These are phyloP conservation scores for Coemansia sp. DNA, from an alignment of 192 early-diverging fungal species.

Conservation along the genomic window DNA sequence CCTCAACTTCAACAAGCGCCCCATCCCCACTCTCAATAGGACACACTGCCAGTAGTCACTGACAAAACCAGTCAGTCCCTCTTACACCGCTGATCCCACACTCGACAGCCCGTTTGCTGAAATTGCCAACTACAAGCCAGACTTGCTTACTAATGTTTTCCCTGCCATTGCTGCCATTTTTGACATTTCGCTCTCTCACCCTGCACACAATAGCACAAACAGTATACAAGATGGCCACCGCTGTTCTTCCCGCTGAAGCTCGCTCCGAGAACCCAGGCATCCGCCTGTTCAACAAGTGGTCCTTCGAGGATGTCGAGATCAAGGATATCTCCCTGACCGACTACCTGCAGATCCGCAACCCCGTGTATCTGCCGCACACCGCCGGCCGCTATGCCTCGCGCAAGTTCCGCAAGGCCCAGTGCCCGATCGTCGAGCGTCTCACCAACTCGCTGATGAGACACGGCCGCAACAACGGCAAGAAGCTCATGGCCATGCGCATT, in stretches of 20 bases:
- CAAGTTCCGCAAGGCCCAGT: slow-evolving; percentile 98
- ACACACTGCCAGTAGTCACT: too few relatives aligned
- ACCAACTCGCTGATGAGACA: slow-evolving; percentile 99
- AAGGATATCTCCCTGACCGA: slow-evolving; percentile 88
- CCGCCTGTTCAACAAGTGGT: slow-evolving; percentile 86
- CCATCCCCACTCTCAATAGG: too few relatives aligned
- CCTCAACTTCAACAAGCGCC: too few relatives aligned
- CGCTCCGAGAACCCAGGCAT: slow-evolving; percentile 50
- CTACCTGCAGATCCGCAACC: slow-evolving; percentile 90
- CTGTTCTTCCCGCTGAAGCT: slow-evolving; percentile 55
- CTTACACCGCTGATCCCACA: too few relatives aligned
- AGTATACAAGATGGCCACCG: slow-evolving; percentile 49
- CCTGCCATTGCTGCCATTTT: too few relatives aligned
- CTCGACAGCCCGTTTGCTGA: too few relatives aligned
- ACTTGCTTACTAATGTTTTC: not conserved
- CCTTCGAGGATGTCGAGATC: slow-evolving; percentile 84
- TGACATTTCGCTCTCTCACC: not conserved
- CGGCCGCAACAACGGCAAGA: slow-evolving; percentile 99
- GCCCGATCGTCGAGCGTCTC: slow-evolving; percentile 97
- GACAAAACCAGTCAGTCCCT: too few relatives aligned
- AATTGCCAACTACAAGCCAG: too few relatives aligned
- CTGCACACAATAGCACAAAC: slow-evolving; percentile 23
- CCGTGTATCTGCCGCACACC: slow-evolving; percentile 97
- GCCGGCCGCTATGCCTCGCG: slow-evolving; percentile 97
- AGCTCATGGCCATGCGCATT: slow-evolving; percentile 97